Evolutionary conservation across 768 basidiomycete genomes (phyloP).

Genomic region (Cantharellus cinnabarinus): DNA sequence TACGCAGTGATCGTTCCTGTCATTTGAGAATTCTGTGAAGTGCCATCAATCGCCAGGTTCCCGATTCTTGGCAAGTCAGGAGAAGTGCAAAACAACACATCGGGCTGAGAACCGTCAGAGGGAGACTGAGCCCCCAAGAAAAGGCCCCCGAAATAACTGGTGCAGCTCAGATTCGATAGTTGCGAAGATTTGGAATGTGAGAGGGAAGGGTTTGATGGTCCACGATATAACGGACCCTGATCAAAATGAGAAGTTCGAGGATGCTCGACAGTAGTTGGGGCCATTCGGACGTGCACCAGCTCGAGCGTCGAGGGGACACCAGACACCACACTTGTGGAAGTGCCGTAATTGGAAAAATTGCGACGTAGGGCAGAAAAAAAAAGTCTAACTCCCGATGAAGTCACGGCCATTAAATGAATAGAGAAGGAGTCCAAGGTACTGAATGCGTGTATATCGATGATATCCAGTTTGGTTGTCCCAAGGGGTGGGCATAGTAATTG

Average conservation of each 20-base stretch:
- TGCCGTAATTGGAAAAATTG: slow-evolving; percentile 5
- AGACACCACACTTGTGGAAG: slow-evolving; percentile 8
- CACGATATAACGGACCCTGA: not conserved
- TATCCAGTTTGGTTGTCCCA: slow-evolving; percentile 47
- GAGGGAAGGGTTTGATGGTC: not conserved
- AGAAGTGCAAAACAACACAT: slow-evolving; percentile 53
- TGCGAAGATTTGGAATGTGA: not conserved
- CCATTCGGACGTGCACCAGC: slow-evolving; percentile 59
- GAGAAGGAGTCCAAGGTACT: slow-evolving; percentile 43
- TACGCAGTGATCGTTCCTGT: no score
- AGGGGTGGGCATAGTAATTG: slow-evolving; percentile 50
- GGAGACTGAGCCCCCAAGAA: slow-evolving; percentile 43
- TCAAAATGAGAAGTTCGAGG: slow-evolving; percentile 5
- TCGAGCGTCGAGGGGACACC: slow-evolving; percentile 27
- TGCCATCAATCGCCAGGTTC: not conserved
- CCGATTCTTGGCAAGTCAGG: slow-evolving; percentile 61
- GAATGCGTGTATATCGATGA: slow-evolving; percentile 51
- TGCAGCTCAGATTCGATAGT: slow-evolving; percentile 14
- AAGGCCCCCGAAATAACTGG: slow-evolving; percentile 47
- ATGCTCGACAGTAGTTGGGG: slow-evolving; percentile 44
- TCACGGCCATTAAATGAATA: slow-evolving; percentile 62
- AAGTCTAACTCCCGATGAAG: slow-evolving; percentile 61
- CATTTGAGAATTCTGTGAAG: no score
- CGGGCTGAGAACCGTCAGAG: slow-evolving; percentile 51
- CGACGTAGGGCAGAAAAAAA: slow-evolving; percentile 36